Base-by-base conservation (phyloP, 371 early-diverging fungal species). In the Lichtheimia hyalospora region DNA sequence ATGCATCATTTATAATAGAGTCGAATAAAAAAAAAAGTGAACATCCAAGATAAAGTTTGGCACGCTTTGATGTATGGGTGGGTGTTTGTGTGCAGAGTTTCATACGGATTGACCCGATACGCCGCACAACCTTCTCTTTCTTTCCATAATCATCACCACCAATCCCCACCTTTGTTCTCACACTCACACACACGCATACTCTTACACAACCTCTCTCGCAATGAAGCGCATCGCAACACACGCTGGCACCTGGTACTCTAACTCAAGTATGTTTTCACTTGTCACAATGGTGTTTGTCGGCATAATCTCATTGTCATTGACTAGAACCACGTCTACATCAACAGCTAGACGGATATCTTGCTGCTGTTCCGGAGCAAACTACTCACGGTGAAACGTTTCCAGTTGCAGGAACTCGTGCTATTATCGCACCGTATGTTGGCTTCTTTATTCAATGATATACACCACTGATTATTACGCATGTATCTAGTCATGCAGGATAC, bases 401-500 rank as follows among this genome's bases (percentile, higher is more conserved):
- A 1, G 77, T 89, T 23, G 16, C 65, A 4, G 81, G 77, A 0
- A 79, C 81, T 10, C 77, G 89, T 23, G 95, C 93, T 12, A 86
- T 96, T 58, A 94, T 94, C 66, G 93, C 84, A 49, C 94, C 94
- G 89, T 92, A 82, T 81, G 82, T 55, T 25, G 5, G 1, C 41
- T 52, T 28, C 34, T n/a, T 52, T 27, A 2, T 27, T 5, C 34
- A 13, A 20, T 7, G 39, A 44, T 12, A 43, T 5, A 60, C 14
- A 5, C 25, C 2, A 28, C 16, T 57, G 40, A 48, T 25, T 54
- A 16, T 28, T 13, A 24, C 42, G 18, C 41, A 16, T 18, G 25
- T 43, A 8, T 49, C 24, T 53, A 92, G 93, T 20, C 97, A 97
- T 71, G 97, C 97, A 1, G 97, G 97, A 6, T 92, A 90, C 58